Conservation (phyloP, 2,329 filamentous ascomycete genomes). For the Cercospora canescens region DNA sequence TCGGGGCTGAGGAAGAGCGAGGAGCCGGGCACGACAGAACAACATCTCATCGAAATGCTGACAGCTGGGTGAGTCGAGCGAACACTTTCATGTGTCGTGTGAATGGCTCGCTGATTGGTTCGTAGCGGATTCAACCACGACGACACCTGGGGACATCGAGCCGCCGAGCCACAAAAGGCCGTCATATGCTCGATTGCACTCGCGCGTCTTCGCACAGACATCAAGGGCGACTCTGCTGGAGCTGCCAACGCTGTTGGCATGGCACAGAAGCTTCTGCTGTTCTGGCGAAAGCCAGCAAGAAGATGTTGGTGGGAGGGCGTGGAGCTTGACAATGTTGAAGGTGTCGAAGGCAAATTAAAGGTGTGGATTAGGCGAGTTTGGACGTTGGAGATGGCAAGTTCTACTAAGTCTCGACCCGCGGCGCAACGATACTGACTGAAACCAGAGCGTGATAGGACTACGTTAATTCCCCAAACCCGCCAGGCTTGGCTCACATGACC, state of each 20-base stretch:
- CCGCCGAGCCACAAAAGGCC: conserved; percentile 97
- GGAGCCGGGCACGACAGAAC: conserved; percentile 93
- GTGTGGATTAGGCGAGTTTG: conserved; percentile 98
- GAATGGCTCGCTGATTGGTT: neutral
- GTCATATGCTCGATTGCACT: conserved; percentile 96
- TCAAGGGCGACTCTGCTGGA: conserved; percentile 66
- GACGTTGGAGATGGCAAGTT: conserved; percentile 87
- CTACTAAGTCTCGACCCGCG: neutral
- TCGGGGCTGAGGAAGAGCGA: conserved; percentile 93
- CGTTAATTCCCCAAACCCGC: conserved; percentile 22
- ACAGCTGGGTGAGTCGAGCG: conserved; percentile 79
- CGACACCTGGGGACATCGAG: conserved; percentile 92
- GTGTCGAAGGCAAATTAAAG: conserved; percentile 88
- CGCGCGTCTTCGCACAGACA: conserved; percentile 84
- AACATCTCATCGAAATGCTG: conserved; percentile 98
- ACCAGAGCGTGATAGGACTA: conserved; percentile 35
- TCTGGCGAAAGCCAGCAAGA: conserved; percentile 95
- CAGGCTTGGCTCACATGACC: neutral
- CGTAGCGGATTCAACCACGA: conserved; percentile 91
- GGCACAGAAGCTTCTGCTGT: conserved; percentile 95
- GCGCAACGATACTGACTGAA: neutral
- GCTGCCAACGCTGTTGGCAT: conserved; percentile 84
- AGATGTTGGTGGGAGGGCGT: conserved; percentile 99
- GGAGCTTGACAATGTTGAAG: conserved; percentile 84
- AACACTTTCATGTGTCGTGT: neutral